Base-by-base conservation (phyloP, 1,284 basidiomycete genomes). In the Rhodotorula sp. region DNA sequence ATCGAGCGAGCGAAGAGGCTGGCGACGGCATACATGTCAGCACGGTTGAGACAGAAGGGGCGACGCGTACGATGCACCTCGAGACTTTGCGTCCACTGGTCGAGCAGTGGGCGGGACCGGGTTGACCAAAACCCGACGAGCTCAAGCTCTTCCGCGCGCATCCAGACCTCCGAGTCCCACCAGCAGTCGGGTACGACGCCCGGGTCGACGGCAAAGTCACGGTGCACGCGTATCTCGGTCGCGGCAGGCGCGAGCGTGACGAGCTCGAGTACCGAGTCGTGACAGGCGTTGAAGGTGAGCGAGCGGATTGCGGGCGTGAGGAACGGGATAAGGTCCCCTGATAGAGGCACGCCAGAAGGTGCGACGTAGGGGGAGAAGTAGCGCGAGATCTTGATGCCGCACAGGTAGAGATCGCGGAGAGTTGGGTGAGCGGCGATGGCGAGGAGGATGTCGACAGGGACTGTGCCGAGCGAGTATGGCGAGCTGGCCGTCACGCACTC, bases 221-320 rank as follows among this genome's bases (percentile, higher is more conserved):
- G 53, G 13, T 54, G 53, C 27, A 54, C 16, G 53, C 53, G 53
- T 2, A 54, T 17, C 53, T 54, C 7, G 16, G 53, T 54, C 53
- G 14, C 68, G 42, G 54, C 60, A 46, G n/a, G 50, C 48, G 42
- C 64, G 59, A 34, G 62, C 55, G n/a, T 61, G 42, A 66, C 44
- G 42, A 66, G 44, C 45, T 57, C 27, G 54, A 70, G 64, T 3
- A 55, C 48, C 48, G 64, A 62, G 55, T 70, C 68, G 48, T 61
- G 60, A 23, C 49, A 61, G 8, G 64, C 60, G 42, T 66, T 66
- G 48, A 66, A 25, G 2, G 60, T 54, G 59, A 70, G 21, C 8
- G 19, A n/a, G 25, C 23, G 44, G 23, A 70, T 27, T 16, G 19
- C 14, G 1, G 54, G 21, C 27, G 25, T 44, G 17, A 42, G 25